These are phyloP conservation scores for Asterophora lycoperdoides DNA, from an alignment of 768 basidiomycete species.

Conservation along the genomic window DNA sequence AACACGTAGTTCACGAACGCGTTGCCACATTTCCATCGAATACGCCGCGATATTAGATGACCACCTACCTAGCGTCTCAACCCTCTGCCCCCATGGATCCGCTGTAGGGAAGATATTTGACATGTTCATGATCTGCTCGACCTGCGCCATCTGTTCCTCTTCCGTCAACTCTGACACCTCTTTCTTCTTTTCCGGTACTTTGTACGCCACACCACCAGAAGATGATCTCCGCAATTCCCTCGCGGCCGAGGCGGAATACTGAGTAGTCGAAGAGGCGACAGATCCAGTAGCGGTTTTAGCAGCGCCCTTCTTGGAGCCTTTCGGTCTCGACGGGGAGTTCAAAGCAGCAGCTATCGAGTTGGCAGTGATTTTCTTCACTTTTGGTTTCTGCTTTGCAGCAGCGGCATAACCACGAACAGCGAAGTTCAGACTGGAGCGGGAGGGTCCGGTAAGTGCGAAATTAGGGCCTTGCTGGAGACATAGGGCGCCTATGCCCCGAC, in stretches of 20 bases:
- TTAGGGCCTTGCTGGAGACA: slow-evolving; percentile 6
- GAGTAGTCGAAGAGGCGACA: not conserved
- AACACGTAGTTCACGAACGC: not conserved
- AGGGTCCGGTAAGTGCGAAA: slow-evolving; percentile 7
- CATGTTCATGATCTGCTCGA: slow-evolving; percentile 34
- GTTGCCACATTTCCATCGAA: not conserved
- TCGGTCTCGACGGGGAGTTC: not conserved
- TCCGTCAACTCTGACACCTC: slow-evolving; percentile 17
- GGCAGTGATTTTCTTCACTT: slow-evolving; percentile 1
- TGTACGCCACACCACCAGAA: slow-evolving; percentile 7
- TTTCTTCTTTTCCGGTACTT: slow-evolving; percentile 13
- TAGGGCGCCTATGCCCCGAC: slow-evolving; percentile 13
- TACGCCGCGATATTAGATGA: not conserved
- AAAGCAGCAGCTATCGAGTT: not conserved
- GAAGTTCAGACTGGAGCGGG: slow-evolving; percentile 1
- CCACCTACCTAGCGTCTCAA: slow-evolving; percentile 37
- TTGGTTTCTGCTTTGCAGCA: slow-evolving; percentile 12
- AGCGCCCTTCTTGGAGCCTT: not conserved
- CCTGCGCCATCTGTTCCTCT: slow-evolving; percentile 32
- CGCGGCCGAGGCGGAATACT: not conserved
- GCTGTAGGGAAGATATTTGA: slow-evolving; percentile 31
- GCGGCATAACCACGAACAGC: slow-evolving; percentile 10
- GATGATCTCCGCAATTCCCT: not conserved
- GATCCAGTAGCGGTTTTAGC: not conserved
- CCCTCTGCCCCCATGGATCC: slow-evolving; percentile 39